Evolutionary conservation across 441 rosid genomes (phyloP).

Genomic region (Populus hybrid): DNA sequence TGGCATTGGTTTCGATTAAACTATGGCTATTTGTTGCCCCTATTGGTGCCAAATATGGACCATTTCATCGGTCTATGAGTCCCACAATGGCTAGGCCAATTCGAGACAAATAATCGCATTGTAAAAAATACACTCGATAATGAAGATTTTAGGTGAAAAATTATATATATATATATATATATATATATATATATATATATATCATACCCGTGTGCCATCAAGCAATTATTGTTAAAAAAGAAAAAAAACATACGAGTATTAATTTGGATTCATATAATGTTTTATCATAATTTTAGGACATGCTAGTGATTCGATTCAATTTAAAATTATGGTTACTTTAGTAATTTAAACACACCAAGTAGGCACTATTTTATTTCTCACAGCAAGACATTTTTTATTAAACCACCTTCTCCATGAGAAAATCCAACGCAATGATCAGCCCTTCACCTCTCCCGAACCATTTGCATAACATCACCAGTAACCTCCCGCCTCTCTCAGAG

Average conservation of each 20-base stretch:
- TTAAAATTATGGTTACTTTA: background rate
- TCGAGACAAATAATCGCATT: no score
- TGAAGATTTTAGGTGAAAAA: no score
- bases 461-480: background rate
- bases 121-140: no score
- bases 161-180: no score
- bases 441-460: background rate
- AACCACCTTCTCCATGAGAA: background rate
- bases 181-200: no score
- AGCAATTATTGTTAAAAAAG: background rate
- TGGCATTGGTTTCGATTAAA: no score
- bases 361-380: constrained; percentile 26
- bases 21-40: no score
- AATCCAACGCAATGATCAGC: background rate
- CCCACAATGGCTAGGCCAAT: no score
- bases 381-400: constrained; percentile 30
- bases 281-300: background rate
- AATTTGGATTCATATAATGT: no score
- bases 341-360: constrained; percentile 20
- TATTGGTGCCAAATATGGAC: no score
- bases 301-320: background rate
- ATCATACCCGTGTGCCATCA: background rate
- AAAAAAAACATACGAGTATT: background rate
- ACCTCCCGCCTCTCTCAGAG: background rate
- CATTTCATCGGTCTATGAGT: no score